A percentile compares a stretch with the other conserved stretches of the same genome.
These are phyloP conservation scores for Pythium chondricola DNA, from an alignment of 352 stramenopile species.

Conservation along the genomic window DNA sequence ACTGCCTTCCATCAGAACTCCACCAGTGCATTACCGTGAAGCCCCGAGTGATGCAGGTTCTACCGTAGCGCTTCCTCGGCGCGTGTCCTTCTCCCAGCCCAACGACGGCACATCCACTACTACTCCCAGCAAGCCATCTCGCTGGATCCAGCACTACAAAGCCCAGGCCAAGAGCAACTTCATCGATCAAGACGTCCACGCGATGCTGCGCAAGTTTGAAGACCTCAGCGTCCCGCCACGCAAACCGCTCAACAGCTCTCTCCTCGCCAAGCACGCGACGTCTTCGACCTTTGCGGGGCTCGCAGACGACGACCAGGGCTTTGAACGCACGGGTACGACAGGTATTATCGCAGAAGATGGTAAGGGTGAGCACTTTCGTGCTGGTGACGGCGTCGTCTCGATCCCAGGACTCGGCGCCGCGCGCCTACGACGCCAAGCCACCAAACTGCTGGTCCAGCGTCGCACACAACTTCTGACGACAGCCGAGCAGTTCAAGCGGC, in stretches of 20 bases:
- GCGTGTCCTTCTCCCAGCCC: too few relatives aligned
- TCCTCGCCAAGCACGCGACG: conserved; percentile 15
- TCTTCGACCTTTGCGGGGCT: conserved; percentile 16
- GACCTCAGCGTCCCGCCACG: background rate
- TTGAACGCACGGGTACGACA: background rate
- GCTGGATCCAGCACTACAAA: conserved; percentile 18
- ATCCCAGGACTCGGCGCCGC: conserved; percentile 14
- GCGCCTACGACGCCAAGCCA: conserved; percentile 14
- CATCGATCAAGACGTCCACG: conserved; percentile 9
- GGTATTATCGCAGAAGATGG: background rate
- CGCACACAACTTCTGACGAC: background rate
- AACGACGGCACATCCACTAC: too few relatives aligned
- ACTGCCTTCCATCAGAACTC: too few relatives aligned
- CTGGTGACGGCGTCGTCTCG: conserved; percentile 12
- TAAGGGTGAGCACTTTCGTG: background rate
- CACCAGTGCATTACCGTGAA: too few relatives aligned
- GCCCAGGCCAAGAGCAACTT: conserved; percentile 10
- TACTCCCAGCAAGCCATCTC: too few relatives aligned
- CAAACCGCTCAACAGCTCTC: conserved; percentile 12
- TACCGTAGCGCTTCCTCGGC: too few relatives aligned
- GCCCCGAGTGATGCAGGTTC: too few relatives aligned
- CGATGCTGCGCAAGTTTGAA: conserved; percentile 12
- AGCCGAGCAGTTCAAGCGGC: conserved; percentile 8
- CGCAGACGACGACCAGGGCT: conserved; percentile 4
- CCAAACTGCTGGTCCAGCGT: conserved; percentile 16